These are phyloP conservation scores for Rehmannia glutinosa DNA, from an alignment of 257 asterid genomes.

Conservation along the genomic window DNA sequence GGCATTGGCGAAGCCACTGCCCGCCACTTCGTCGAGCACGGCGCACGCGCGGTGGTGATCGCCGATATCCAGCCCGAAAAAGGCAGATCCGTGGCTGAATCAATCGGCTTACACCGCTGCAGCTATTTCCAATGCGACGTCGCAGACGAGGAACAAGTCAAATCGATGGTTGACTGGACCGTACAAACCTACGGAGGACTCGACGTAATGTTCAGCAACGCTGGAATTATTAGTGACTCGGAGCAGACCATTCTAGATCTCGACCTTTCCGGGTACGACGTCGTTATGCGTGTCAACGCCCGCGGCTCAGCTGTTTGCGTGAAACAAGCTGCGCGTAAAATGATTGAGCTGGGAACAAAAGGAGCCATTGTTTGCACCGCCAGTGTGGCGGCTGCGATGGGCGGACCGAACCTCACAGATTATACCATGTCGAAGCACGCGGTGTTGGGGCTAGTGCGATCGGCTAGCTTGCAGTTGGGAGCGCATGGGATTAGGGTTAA, in stretches of 20 bases:
- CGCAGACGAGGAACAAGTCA: conserved; percentile 43
- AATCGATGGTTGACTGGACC: conserved; percentile 31
- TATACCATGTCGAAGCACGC: too few relatives aligned
- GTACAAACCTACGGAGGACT: conserved; percentile 30
- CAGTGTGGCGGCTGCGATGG: conserved; percentile 21
- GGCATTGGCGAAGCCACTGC: conserved; percentile 26
- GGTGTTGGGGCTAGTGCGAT: too few relatives aligned
- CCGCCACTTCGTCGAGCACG: conserved; percentile 34
- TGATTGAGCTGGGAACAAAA: conserved; percentile 10
- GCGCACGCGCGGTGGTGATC: conserved; percentile 44
- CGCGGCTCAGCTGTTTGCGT: conserved; percentile 33
- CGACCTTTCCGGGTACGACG: conserved; percentile 25
- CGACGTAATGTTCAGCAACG: conserved; percentile 49
- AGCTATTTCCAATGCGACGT: conserved; percentile 42
- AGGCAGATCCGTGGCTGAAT: conserved; percentile 34
- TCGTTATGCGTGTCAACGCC: conserved; percentile 21
- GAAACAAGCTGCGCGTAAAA: conserved; percentile 32
- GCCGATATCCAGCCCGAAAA: conserved; percentile 11
- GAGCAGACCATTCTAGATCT: conserved; percentile 33
- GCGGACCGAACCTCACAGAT: conserved; percentile 9
- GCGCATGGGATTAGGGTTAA: too few relatives aligned
- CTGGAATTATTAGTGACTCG: conserved; percentile 17
- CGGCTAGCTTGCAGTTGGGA: too few relatives aligned
- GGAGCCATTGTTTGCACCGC: conserved; percentile 40
- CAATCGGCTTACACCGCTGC: conserved; percentile 35